Conservation (phyloP, 2,329 filamentous ascomycete genomes). For the Aspergillus eucalypticola region DNA sequence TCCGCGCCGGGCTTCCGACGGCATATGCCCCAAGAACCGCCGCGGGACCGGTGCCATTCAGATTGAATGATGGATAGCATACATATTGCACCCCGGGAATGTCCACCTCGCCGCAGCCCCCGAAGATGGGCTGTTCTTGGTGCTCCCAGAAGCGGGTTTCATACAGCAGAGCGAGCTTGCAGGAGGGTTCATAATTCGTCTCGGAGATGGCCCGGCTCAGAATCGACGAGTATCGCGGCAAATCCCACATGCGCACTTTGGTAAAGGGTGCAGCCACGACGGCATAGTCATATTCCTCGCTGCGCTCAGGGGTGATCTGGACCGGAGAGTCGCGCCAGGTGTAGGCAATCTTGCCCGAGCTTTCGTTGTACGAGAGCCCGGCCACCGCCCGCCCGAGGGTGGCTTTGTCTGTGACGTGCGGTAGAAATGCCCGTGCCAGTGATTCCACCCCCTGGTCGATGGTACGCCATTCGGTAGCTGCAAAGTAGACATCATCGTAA, state of each 20-base stretch:
- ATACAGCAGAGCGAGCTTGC: slow-evolving; percentile 67
- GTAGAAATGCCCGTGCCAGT: slow-evolving; percentile 63
- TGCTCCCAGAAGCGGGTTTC: slow-evolving; percentile 64
- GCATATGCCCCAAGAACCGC: slow-evolving; percentile 49
- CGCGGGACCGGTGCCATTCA: slow-evolving; percentile 38
- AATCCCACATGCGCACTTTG: slow-evolving; percentile 62
- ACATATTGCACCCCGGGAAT: slow-evolving; percentile 33
- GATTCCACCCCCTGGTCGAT: slow-evolving; percentile 63
- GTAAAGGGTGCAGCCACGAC: slow-evolving; percentile 67
- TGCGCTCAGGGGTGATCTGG: slow-evolving; percentile 42
- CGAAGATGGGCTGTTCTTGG: slow-evolving; percentile 58
- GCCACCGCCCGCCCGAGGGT: slow-evolving; percentile 60
- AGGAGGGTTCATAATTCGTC: slow-evolving; percentile 53
- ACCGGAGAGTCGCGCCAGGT: slow-evolving; percentile 53
- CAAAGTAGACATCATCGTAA: slow-evolving; percentile 62
- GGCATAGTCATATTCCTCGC: slow-evolving; percentile 64
- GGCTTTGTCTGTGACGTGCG: slow-evolving; percentile 59
- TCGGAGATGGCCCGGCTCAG: slow-evolving; percentile 50
- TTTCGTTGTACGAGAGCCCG: slow-evolving; percentile 56
- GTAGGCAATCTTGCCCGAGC: slow-evolving; percentile 57
- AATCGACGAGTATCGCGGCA: slow-evolving; percentile 56
- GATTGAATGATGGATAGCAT: slow-evolving; percentile 40
- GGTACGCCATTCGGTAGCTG: slow-evolving; percentile 62
- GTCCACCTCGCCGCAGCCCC: slow-evolving; percentile 48
- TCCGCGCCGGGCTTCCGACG: slow-evolving; percentile 27